Conservation (phyloP, 768 basidiomycete species). For the Russula virescens region DNA sequence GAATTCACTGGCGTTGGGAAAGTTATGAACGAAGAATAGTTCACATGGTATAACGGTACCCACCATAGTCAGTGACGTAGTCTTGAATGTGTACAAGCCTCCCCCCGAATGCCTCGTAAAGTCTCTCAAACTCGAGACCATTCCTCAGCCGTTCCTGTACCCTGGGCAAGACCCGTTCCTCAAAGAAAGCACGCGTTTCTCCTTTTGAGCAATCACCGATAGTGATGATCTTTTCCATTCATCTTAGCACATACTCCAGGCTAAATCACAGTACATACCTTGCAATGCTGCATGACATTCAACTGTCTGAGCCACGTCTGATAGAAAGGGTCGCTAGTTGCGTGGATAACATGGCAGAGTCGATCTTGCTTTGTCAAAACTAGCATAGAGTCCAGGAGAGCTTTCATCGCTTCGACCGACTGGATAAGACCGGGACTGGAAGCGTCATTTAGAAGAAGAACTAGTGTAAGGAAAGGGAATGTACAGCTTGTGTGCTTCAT, state of each 20-base stretch:
- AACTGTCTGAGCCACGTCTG: conserved; percentile 78
- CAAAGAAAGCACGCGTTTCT: conserved; percentile 63
- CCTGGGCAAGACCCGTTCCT: conserved; percentile 55
- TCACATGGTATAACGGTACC: conserved; percentile 21
- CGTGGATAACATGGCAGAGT: conserved; percentile 77
- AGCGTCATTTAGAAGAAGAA: background rate
- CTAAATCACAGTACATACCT: conserved; percentile 36
- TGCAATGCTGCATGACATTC: conserved; percentile 80
- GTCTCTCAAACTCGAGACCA: conserved; percentile 58
- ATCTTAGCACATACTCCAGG: background rate
- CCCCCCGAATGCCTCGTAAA: conserved; percentile 79
- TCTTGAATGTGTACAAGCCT: conserved; percentile 82
- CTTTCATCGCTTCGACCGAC: conserved; percentile 77
- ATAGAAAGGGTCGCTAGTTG: conserved; percentile 80
- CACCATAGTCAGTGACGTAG: conserved; percentile 69
- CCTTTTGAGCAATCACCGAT: conserved; percentile 73
- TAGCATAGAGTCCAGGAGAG: conserved; percentile 77
- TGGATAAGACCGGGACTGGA: conserved; percentile 66
- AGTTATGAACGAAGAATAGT: background rate
- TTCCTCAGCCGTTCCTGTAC: conserved; percentile 58
- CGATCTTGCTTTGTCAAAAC: conserved; percentile 84
- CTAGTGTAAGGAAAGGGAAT: conserved; percentile 21
- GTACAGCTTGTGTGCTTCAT: conserved; percentile 81
- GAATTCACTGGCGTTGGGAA: conserved; percentile 52
- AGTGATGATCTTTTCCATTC: conserved; percentile 54